Evolutionary conservation across 1,284 basidiomycete species (phyloP), one percentile per base, ranked within the genome.

Genomic region (Cutaneotrichosporon sp.): DNA sequence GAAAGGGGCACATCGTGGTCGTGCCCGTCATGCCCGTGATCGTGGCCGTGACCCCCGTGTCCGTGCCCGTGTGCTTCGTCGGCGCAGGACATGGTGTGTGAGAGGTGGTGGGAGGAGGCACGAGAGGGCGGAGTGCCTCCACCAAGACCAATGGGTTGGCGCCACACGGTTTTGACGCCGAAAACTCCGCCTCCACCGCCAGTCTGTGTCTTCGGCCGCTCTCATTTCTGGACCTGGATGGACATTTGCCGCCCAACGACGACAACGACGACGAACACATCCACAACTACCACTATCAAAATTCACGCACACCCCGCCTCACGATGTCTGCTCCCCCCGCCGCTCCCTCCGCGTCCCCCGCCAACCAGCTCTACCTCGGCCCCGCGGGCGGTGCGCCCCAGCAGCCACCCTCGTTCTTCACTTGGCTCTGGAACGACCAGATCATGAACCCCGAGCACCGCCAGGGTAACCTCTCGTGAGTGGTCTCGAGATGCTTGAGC

Each of bases 1-100:
- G 61, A 59, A 8, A 71, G 59, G 2, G 74, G 74, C 7, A 70
- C 65, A 41, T 74, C 72, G 51, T 75, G 70, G 21, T 64, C 66
- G 55, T 74, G 70, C n/a, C 58, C 67, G 23, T 64, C 56, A 26
- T 65, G 61, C 7, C 49, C 63, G 13, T 55, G 52, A 38, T 57
- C 59, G 43, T 67, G 62, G 4, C 46, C 58, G 37, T 53, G 40
- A 3, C 38, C 57, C 38, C 66, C 55, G 49, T 71, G 64, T 46
- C 61, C 62, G 51, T 70, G 65, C 1, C 44, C 45, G 38, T 52
- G 36, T 30, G 63, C 67, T 47, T 73, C 69, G 52, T 68, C 35
- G 0, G 61, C 55, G 61, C 69, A 73, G 34, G 58, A 60, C 69
- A 70, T 69, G 22, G 2, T 55, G 49, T 34, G 26, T 22, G 18